Evolutionary conservation across 129 eudicot genomes (phyloP).

Genomic region (Chrysanthemum makinoi): DNA sequence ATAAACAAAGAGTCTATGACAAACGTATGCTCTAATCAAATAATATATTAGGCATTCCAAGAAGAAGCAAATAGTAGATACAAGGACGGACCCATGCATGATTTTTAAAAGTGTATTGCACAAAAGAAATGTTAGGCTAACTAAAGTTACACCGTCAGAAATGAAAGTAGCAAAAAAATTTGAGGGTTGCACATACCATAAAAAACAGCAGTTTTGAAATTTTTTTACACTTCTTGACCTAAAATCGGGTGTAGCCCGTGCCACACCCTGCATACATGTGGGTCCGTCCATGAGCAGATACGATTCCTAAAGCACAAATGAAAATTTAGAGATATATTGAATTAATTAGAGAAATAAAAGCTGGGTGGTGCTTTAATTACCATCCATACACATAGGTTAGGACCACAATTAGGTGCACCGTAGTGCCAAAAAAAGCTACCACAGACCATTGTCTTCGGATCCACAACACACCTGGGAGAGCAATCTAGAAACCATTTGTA

Average conservation of each 20-base stretch:
- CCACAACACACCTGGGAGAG: slow-evolving; percentile 60
- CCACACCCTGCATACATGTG: no score
- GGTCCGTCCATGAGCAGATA: no score
- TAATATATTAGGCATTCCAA: slow-evolving; percentile 30
- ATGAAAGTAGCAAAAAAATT: no score
- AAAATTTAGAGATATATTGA: background rate
- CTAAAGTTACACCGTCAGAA: no score
- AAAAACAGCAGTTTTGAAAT: no score
- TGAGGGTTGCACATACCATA: no score
- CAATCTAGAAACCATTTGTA: slow-evolving; percentile 37
- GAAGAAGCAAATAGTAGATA: slow-evolving; percentile 35
- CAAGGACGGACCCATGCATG: no score
- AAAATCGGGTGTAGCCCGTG: no score
- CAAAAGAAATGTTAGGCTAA: no score
- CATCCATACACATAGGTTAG: slow-evolving; percentile 28
- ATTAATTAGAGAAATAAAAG: slow-evolving; percentile 1
- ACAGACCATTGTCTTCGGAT: slow-evolving; percentile 57
- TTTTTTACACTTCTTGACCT: no score
- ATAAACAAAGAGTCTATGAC: slow-evolving; percentile 16
- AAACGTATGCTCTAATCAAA: slow-evolving; percentile 24
- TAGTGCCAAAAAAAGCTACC: slow-evolving; percentile 48
- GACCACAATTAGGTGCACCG: slow-evolving; percentile 39
- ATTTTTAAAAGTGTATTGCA: no score
- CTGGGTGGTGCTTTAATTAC: background rate
- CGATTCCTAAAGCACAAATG: slow-evolving; percentile 28